Evolutionary conservation across 2,329 filamentous ascomycete species (phyloP).

Genomic region (Exserohilum turcica): DNA sequence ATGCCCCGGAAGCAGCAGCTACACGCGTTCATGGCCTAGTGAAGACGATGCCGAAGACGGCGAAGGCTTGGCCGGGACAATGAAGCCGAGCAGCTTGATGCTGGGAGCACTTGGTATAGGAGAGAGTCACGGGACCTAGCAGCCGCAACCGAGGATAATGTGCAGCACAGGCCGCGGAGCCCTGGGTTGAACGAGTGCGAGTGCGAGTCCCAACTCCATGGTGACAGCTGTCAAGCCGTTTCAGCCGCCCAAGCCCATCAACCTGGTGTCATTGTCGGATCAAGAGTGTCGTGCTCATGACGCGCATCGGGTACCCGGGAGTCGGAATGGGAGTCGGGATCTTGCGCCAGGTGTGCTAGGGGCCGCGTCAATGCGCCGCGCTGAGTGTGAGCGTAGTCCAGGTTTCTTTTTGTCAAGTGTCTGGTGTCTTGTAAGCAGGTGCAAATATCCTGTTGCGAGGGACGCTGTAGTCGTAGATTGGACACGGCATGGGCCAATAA

Average conservation of each 20-base stretch:
- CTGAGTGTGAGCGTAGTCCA: background rate
- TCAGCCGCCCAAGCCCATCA: background rate
- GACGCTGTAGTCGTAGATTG: too few species aligned
- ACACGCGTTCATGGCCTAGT: background rate
- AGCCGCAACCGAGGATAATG: slow-evolving; percentile 11
- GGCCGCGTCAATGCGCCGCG: background rate
- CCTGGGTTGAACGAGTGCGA: too few species aligned
- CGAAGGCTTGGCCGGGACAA: background rate
- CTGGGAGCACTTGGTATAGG: background rate
- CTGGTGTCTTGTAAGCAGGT: background rate
- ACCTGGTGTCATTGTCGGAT: background rate
- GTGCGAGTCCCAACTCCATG: background rate
- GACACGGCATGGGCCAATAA: too few species aligned
- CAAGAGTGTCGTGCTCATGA: background rate
- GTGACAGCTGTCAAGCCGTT: slow-evolving; percentile 1
- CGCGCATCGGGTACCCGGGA: background rate
- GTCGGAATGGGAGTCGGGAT: background rate
- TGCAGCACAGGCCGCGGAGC: too few species aligned
- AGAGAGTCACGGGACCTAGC: slow-evolving; percentile 3
- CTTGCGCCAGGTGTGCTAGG: background rate
- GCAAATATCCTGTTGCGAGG: background rate
- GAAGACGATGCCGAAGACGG: background rate
- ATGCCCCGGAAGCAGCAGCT: background rate
- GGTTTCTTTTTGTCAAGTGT: background rate
- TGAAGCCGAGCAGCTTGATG: too few species aligned